Evolutionary conservation across 257 asterid species (phyloP), one percentile per base, ranked within the genome.

Genomic region (Solanum chiquidenum): DNA sequence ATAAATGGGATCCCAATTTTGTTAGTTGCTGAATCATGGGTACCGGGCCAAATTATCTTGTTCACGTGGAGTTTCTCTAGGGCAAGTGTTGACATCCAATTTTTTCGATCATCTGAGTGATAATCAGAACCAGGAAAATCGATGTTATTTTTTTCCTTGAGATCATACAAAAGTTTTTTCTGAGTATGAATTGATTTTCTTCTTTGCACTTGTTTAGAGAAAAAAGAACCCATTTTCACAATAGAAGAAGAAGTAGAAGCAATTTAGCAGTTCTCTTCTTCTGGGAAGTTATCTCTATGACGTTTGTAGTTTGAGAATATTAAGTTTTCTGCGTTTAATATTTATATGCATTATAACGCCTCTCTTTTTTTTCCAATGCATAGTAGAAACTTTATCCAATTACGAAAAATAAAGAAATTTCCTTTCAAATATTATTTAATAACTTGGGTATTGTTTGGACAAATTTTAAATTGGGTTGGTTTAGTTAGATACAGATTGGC

Each of bases 11-110:
- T 90, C 5, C 99, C 99, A 73, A 96, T 95, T 88, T 93, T 77
- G 91, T 97, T 89, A 7, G 98, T 97, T 25, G 99, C 98, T 29
- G 99, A 97, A 86, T 97, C 98, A 87, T 97, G 98, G 2, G 99
- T 97, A 1, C 99, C 99, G 13, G 99, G 99, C 99, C 99, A 97
- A 1, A 95, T 96, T 23, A 97, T 97, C 85, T 94, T 92, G 87
- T 97, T 84, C 18, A 97, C 69, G 7, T 90, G 88, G 83, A 94
- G 49, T 2, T 86, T 94, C 1, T 91, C 96, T 0, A 94, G 95
- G 23, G 86, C 83, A 7, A 95, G 94, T 35, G 83, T 86, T 74
- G 90, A 84, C 98, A 96, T 95, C 99, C 99, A 97, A 91, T 91
- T 96, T 89, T 91, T 91, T 4, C 94, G 89, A 42, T 97, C 97